Base-by-base conservation (phyloP, 2,329 filamentous ascomycete genomes). In the Seiridium unicorne region DNA sequence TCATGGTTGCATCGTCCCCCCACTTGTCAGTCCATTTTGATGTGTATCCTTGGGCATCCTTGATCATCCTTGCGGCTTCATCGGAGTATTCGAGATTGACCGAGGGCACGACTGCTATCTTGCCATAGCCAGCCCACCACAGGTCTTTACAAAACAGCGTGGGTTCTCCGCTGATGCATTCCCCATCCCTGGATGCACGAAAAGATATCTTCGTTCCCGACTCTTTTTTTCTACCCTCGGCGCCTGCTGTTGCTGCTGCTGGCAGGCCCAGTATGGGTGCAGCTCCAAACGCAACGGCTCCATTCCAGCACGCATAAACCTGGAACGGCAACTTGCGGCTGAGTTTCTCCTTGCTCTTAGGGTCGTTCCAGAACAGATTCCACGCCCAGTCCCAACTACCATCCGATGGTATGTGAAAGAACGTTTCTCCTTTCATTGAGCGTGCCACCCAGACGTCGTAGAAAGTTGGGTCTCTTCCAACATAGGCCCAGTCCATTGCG, bases 291-390 rank as follows among this genome's bases (percentile, higher is more conserved):
- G 76, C 78, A 0, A 76, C 75, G 0, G 79, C 82, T 2, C 85
- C 85, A 61, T 87, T 86, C 84, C 85, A 87, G 68, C 85, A 88
- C 1, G 83, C 69, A 61, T 84, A 87, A 0, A 86, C 84, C 67
- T 87, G 85, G 61, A 87, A 82, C 1, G 85, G 83, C n/a, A 72
- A 69, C 32, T 73, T 68, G 0, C 62, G 61, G 0, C 62, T 51
- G 57, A 77, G 78, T 3, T 77, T 70, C 2, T 61, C 51, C 6
- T 64, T 70, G 2, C 78, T 69, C 0, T 66, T 68, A 0, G 69
- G 66, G 35, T 83, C 75, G 64, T 82, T 81, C 76, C 79, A 82
- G 65, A 88, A 86, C 3, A 86, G 70, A 57, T 83, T 76, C 75
- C 77, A 77, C 0, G 80, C 77, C 9, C 67, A 72, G 36, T 80